A percentile compares a stretch with the other conserved stretches of the same genome.
phyloP scores from a whole-genome alignment of 257 asterid species.

The Ilex aquifolium region DNA sequence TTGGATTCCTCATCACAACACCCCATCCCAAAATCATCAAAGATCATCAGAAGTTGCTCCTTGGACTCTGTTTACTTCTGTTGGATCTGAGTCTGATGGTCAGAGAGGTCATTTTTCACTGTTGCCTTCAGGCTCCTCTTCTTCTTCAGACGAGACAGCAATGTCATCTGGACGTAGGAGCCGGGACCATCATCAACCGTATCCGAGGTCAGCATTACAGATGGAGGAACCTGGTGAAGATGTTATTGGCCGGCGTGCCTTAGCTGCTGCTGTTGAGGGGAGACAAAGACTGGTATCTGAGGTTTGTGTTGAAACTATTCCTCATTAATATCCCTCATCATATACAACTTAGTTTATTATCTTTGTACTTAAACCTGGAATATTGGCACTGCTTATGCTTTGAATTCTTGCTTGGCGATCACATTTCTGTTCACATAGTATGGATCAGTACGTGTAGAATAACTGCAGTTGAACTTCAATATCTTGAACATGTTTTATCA shows the following conservation, averaged over 20 bases:
- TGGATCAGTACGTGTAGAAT: no score
- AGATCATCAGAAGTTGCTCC: slow-evolving; percentile 38
- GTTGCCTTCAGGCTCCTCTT: slow-evolving; percentile 46
- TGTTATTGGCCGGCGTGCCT: slow-evolving; percentile 49
- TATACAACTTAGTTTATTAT: no score
- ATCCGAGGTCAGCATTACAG: slow-evolving; percentile 35
- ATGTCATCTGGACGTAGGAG: slow-evolving; percentile 23
- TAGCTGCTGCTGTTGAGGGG: slow-evolving; percentile 54
- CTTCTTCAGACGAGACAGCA: slow-evolving; percentile 18
- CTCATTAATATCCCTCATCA: neutral
- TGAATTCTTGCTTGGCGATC: no score
- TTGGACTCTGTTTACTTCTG: slow-evolving; percentile 45
- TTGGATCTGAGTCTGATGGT: slow-evolving; percentile 44
- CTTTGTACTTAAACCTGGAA: no score
- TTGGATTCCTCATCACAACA: slow-evolving; percentile 53
- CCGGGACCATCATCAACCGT: slow-evolving; percentile 32
- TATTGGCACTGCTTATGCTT: no score
- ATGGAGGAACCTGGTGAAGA: slow-evolving; percentile 45
- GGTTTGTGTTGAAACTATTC: slow-evolving; percentile 15
- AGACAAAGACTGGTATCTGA: slow-evolving; percentile 63
- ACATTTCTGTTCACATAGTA: no score
- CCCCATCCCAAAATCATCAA: slow-evolving; percentile 36
- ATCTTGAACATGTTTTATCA: no score
- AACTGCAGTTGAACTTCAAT: no score
- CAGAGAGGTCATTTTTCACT: slow-evolving; percentile 46